Evolutionary conservation across 2,329 filamentous ascomycete genomes (phyloP).

Genomic region (Scytalidium sp.): DNA sequence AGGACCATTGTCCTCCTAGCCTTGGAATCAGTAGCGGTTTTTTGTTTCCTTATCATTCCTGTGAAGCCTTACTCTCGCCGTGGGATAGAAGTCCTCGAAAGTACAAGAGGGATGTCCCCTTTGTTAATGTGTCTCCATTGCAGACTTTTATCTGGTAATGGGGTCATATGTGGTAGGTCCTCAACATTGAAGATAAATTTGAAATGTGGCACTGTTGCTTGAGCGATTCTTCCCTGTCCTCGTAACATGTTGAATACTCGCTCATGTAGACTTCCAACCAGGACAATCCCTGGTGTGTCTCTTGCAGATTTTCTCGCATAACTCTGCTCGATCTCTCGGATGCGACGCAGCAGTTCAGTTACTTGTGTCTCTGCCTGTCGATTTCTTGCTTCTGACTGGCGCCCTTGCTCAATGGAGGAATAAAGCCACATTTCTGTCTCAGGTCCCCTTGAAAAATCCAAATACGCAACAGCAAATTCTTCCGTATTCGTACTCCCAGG

Average conservation of each 20-base stretch:
- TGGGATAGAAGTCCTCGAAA: constrained; percentile 53
- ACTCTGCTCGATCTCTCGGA: constrained; percentile 23
- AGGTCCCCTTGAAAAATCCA: constrained; percentile 57
- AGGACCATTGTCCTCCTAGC: constrained; percentile 38
- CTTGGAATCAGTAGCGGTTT: background rate
- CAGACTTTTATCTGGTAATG: constrained; percentile 42
- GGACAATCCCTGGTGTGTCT: constrained; percentile 32
- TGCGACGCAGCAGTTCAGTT: constrained; percentile 26
- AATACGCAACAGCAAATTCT: constrained; percentile 54
- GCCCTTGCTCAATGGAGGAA: constrained; percentile 42
- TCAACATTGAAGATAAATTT: constrained; percentile 57
- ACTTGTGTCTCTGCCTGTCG: constrained; percentile 29
- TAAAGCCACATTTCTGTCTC: constrained; percentile 68
- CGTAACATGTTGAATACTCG: constrained; percentile 28
- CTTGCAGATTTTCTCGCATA: constrained; percentile 16
- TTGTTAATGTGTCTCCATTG: constrained; percentile 50
- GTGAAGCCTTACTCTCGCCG: constrained; percentile 40
- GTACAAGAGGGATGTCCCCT: constrained; percentile 55
- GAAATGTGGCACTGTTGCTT: constrained; percentile 30
- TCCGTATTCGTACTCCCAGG: background rate
- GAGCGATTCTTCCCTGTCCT: constrained; percentile 22
- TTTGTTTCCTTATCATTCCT: background rate
- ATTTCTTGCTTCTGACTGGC: constrained; percentile 3
- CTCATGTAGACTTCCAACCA: constrained; percentile 41
- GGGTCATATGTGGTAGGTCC: constrained; percentile 36